Conservation (phyloP, 352 stramenopile genomes). For the Aphanomyces cochlioides region DNA sequence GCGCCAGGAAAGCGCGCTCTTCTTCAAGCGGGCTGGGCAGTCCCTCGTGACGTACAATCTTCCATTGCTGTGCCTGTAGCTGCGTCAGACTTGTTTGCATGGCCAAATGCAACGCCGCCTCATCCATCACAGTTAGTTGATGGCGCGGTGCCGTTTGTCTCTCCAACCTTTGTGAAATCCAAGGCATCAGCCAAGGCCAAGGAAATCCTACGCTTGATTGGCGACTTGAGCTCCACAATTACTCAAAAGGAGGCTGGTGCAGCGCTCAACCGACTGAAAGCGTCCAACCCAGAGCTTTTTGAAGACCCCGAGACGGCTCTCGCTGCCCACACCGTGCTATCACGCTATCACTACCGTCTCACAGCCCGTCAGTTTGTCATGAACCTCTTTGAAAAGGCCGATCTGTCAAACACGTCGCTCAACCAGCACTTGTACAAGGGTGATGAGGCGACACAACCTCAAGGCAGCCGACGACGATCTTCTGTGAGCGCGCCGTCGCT, state of each 20-base stretch:
- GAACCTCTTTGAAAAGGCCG: conserved; percentile 81
- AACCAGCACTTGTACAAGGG: conserved; percentile 46
- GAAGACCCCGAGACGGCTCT: conserved; percentile 79
- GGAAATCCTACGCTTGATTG: conserved; percentile 71
- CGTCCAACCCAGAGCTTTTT: conserved; percentile 66
- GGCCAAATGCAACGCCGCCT: conserved; percentile 43
- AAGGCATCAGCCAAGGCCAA: conserved; percentile 74
- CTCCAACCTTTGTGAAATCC: conserved; percentile 52
- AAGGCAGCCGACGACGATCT: conserved; percentile 56
- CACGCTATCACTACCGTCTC: conserved; percentile 84
- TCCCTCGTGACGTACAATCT: conserved; percentile 57
- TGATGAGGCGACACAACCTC: conserved; percentile 19
- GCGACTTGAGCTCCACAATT: conserved; percentile 86
- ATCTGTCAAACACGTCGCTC: conserved; percentile 67
- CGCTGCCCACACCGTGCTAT: conserved; percentile 74
- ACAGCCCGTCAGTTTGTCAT: conserved; percentile 82
- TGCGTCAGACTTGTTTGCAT: conserved; percentile 76
- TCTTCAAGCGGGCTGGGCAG: conserved; percentile 72
- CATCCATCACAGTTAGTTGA: conserved; percentile 32
- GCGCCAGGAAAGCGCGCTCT: conserved; percentile 56
- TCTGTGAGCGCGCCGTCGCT: conserved; percentile 86
- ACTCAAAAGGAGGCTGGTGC: conserved; percentile 85
- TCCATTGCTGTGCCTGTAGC: conserved; percentile 81
- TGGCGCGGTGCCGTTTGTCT: conserved; percentile 50
- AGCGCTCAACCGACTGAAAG: conserved; percentile 77